Evolutionary conservation across 768 basidiomycete genomes (phyloP).

Genomic region (Rhodotorula babjevae): DNA sequence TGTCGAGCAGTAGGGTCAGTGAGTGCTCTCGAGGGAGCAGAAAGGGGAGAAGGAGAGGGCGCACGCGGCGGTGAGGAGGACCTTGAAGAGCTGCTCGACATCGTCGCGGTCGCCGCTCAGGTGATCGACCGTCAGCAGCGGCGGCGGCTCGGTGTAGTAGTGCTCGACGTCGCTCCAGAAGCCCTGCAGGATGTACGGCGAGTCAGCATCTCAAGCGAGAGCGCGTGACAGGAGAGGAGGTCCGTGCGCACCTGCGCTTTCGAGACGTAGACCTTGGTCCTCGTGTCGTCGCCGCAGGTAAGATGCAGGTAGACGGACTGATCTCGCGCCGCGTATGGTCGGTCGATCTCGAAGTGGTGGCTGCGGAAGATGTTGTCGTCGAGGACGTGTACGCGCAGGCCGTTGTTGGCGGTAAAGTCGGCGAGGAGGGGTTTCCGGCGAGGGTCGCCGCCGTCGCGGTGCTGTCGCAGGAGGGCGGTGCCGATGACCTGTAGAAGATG

Average conservation of each 20-base stretch:
- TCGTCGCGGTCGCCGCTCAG: constrained; percentile 1
- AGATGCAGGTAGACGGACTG: constrained; percentile 24
- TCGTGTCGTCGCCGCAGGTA: constrained; percentile 27
- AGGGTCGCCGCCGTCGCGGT: neutral
- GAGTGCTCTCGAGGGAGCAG: no score
- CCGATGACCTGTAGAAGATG: constrained; percentile 12
- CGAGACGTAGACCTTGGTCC: constrained; percentile 13
- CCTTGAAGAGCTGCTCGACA: neutral
- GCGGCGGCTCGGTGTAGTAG: constrained; percentile 15
- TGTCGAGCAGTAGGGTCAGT: neutral
- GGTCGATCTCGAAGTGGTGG: constrained; percentile 21
- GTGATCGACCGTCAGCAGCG: constrained; percentile 3
- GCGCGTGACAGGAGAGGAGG: neutral
- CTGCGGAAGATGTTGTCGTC: constrained; percentile 11
- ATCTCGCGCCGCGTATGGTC: constrained; percentile 2
- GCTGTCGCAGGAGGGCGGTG: constrained; percentile 1
- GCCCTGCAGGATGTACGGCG: constrained; percentile 1
- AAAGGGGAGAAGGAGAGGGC: neutral
- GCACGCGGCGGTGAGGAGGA: constrained; percentile 11
- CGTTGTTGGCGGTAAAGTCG: constrained; percentile 14
- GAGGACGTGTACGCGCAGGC: constrained; percentile 24
- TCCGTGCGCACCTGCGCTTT: constrained; percentile 18
- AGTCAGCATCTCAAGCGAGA: no score
- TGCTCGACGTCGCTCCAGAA: constrained; percentile 32
- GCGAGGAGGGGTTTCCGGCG: neutral